Conservation (phyloP, 148 eudicot genomes). For the Vaccinium macrocarpon region DNA sequence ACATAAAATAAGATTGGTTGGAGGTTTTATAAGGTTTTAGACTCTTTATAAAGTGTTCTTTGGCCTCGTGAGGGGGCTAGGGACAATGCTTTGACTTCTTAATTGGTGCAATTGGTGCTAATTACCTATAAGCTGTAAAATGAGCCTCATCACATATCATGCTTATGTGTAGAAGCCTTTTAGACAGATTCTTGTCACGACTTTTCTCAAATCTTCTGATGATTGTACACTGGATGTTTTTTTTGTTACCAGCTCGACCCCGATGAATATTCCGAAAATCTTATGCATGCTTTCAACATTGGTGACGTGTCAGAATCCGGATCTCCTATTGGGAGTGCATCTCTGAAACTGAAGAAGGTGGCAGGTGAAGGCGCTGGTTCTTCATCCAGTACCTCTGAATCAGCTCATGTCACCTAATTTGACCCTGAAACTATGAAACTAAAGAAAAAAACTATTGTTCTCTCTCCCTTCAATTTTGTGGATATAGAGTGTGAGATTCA, state of each 20-base stretch:
- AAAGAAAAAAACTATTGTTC: not conserved
- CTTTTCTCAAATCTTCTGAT: not conserved
- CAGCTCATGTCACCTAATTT: slow-evolving; percentile 29
- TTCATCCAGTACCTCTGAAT: slow-evolving; percentile 30
- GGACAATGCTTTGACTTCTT: not conserved
- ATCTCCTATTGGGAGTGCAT: slow-evolving; percentile 38
- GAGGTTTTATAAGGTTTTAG: too few species aligned
- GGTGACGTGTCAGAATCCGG: slow-evolving; percentile 44
- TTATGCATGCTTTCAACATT: slow-evolving; percentile 45
- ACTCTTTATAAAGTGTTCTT: not conserved
- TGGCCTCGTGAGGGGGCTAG: not conserved
- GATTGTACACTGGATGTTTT: slow-evolving; percentile 9
- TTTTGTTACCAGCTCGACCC: slow-evolving; percentile 33
- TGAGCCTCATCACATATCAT: not conserved
- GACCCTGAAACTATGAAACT: not conserved
- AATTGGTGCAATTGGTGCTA: not conserved
- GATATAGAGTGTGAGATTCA: slow-evolving; percentile 29
- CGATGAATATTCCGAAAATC: slow-evolving; percentile 35
- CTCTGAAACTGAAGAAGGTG: slow-evolving; percentile 37
- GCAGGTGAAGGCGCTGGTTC: slow-evolving; percentile 38
- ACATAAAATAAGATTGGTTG: too few species aligned
- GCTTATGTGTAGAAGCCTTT: not conserved
- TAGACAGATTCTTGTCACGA: not conserved
- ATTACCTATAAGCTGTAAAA: too few species aligned
- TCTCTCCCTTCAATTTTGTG: slow-evolving; percentile 28